Evolutionary conservation across 1,284 basidiomycete species (phyloP), one percentile per base, ranked within the genome.

Genomic region (Cystobasidiaceae sp.): DNA sequence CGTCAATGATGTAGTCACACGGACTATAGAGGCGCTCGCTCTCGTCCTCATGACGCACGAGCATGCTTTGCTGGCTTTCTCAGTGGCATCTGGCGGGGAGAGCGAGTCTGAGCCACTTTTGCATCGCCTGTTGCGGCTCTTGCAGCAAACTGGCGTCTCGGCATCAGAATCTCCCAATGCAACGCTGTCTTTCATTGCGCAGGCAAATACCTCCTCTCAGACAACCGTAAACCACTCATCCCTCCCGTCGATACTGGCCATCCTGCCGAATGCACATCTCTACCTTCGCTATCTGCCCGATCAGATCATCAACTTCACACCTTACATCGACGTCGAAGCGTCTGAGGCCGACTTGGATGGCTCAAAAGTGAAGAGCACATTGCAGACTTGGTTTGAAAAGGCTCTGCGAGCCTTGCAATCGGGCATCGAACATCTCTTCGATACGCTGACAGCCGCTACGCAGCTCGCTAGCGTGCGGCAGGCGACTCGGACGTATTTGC

Each of bases 231-330:
- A 4, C 41, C 7, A 17, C 32, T 2, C 3, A 1, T 8, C n/a
- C 2, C 34, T 49, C 2, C 11, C 50, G 0, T 39, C 54, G 0
- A 66, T 72, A 13, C 41, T 74, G 8, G 51, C 64, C 11, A 56
- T 67, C 4, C 52, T 74, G 5, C 69, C 72, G 0, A 71, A 71
- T 51, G 60, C 68, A 46, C 59, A 70, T 15, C 66, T 69, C 21
- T 67, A 73, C 19, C 13, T 63, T 6, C 67, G 70, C 2, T 69
- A 74, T 32, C 69, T 74, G 8, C 71, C 72, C 0, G 43, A 45
- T 6, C 54, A 67, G 0, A 67, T 74, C 49, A 37, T 74, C 33
- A 41, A 45, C 19, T 69, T 67, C 54, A 67, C 63, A 2, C 71
- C 72, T 0, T 62, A 46, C 30, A 52, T 68, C 30, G 67, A 68